Conservation (phyloP, 2,329 filamentous ascomycete species). For the Clarireedia homoeocarpa region DNA sequence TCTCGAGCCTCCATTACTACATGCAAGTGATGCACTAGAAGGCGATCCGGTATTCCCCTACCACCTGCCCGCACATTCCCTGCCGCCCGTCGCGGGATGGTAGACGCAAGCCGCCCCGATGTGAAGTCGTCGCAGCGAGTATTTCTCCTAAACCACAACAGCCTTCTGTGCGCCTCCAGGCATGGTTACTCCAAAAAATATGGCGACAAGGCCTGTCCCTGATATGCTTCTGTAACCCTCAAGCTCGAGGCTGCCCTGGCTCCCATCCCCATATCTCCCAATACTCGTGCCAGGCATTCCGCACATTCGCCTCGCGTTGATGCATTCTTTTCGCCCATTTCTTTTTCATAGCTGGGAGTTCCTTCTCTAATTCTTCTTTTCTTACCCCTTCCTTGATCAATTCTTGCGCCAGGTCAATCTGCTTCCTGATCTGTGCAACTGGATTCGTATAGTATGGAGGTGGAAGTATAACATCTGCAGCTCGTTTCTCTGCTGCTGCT, state of each 20-base stretch:
- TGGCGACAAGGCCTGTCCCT: no score
- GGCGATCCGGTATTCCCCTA: no score
- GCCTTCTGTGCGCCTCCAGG: not conserved
- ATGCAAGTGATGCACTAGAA: not conserved
- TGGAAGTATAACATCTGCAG: constrained; percentile 13
- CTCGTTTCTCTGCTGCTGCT: constrained; percentile 12
- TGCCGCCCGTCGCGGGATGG: no score
- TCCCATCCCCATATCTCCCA: constrained; percentile 25
- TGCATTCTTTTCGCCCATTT: constrained; percentile 8
- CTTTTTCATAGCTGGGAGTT: constrained; percentile 10
- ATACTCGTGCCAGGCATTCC: constrained; percentile 18
- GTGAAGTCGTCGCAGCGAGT: no score
- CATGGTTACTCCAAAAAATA: no score
- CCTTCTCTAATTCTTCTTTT: constrained; percentile 13
- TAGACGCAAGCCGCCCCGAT: no score
- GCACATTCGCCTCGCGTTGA: constrained; percentile 11
- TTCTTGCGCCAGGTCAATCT: constrained; percentile 13
- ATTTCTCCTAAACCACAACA: no score
- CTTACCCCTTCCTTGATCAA: constrained; percentile 14
- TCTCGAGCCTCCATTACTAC: no score
- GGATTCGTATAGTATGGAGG: constrained; percentile 10
- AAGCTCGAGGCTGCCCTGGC: not conserved
- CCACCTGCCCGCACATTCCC: no score
- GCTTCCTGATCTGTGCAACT: constrained; percentile 12
- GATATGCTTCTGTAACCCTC: not conserved